These are phyloP conservation scores for Saprolegnia diclina DNA, from an alignment of 352 stramenopile species.

Conservation along the genomic window DNA sequence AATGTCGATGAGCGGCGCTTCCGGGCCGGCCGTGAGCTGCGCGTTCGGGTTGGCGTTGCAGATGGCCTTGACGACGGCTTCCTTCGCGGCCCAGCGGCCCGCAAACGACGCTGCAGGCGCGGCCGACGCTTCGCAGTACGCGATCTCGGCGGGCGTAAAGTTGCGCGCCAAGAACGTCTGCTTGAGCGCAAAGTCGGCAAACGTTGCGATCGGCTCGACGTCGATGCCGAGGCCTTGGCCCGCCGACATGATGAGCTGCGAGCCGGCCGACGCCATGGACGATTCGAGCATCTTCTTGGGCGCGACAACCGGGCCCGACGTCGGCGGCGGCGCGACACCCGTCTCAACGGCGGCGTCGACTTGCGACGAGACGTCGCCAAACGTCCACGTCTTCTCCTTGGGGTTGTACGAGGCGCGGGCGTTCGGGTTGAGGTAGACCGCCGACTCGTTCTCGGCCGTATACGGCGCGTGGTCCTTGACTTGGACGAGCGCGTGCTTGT, in stretches of 20 bases:
- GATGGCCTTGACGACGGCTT: slow-evolving; percentile 89
- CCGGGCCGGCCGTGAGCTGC: slow-evolving; percentile 37
- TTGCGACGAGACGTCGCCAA: slow-evolving; percentile 42
- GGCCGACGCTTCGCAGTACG: slow-evolving; percentile 75
- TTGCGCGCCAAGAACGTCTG: slow-evolving; percentile 82
- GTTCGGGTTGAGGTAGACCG: slow-evolving; percentile 78
- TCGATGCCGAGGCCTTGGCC: slow-evolving; percentile 63
- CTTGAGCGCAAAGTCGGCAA: slow-evolving; percentile 68
- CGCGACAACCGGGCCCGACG: slow-evolving; percentile 5
- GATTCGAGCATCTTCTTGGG: slow-evolving; percentile 28
- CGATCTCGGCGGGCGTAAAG: slow-evolving; percentile 83
- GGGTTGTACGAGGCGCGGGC: slow-evolving; percentile 71
- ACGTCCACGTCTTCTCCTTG: slow-evolving; percentile 62
- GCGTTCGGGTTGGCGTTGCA: slow-evolving; percentile 61
- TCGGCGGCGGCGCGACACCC: not conserved
- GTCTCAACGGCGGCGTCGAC: slow-evolving; percentile 31
- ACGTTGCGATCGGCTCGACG: slow-evolving; percentile 77
- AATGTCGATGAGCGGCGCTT: slow-evolving; percentile 74
- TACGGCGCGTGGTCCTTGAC: slow-evolving; percentile 82
- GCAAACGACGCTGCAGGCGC: slow-evolving; percentile 82
- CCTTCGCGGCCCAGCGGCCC: slow-evolving; percentile 83
- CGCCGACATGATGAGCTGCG: slow-evolving; percentile 23
- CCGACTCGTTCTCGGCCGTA: slow-evolving; percentile 70
- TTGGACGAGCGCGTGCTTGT: slow-evolving; percentile 68
- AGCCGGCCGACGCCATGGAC: slow-evolving; percentile 9